These are phyloP conservation scores for Jamesozyma spencerorum DNA, from an alignment of 805 yeast genomes.

Conservation along the genomic window DNA sequence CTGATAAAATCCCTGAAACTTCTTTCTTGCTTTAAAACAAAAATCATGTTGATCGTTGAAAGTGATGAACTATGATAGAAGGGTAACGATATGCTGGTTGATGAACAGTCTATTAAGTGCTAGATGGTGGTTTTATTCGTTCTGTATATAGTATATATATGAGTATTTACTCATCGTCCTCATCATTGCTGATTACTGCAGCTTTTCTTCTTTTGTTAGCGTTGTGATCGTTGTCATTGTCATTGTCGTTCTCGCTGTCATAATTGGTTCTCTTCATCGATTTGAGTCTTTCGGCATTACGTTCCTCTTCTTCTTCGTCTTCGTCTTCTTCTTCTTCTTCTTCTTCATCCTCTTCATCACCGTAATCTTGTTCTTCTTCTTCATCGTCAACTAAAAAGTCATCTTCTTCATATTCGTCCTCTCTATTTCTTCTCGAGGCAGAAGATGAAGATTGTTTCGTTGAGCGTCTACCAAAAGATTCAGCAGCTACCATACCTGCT, in stretches of 20 bases:
- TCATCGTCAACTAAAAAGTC: constrained; percentile 31
- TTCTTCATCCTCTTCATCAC: constrained; percentile 22
- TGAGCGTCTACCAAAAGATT: constrained; percentile 15
- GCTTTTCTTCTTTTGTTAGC: constrained; percentile 25
- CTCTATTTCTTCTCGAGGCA: constrained; percentile 9
- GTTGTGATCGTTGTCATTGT: constrained; percentile 28
- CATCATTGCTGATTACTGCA: constrained; percentile 27
- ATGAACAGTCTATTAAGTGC: no score
- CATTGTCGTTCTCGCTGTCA: constrained; percentile 34
- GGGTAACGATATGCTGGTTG: no score
- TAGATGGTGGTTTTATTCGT: background rate
- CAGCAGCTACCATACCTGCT: constrained; percentile 11
- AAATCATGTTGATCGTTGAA: no score
- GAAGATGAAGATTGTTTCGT: constrained; percentile 1
- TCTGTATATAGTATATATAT: background rate
- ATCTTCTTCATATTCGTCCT: constrained; percentile 29
- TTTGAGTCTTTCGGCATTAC: constrained; percentile 51
- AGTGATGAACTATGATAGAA: no score
- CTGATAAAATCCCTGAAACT: no score
- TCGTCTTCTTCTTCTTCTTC: constrained; percentile 31
- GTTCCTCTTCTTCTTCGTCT: constrained; percentile 40
- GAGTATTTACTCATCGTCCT: constrained; percentile 32
- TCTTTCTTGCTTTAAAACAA: no score
- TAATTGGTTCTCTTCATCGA: constrained; percentile 49
- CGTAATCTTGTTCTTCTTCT: constrained; percentile 25